These are phyloP conservation scores for Penicillium nucicola DNA, from an alignment of 495 filamentous ascomycete genomes.

Conservation along the genomic window DNA sequence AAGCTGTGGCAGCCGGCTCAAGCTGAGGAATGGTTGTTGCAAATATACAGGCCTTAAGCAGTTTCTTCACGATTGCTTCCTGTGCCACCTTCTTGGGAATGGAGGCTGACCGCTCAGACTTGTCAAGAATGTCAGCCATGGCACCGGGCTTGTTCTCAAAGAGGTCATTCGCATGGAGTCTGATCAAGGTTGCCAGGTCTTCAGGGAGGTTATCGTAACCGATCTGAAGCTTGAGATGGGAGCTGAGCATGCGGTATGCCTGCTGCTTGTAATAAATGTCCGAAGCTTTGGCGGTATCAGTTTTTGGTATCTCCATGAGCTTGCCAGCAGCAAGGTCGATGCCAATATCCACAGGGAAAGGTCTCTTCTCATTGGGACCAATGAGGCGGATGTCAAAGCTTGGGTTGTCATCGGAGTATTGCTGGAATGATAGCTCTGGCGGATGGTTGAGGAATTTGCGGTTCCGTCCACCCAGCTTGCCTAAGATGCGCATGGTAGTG, in stretches of 20 bases:
- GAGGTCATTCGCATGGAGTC: slow-evolving; percentile 85
- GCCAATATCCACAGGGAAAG: slow-evolving; percentile 81
- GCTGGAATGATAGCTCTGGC: slow-evolving; percentile 71
- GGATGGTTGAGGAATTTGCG: slow-evolving; percentile 90
- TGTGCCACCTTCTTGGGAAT: slow-evolving; percentile 82
- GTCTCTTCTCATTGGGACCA: slow-evolving; percentile 79
- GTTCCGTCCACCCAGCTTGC: slow-evolving; percentile 94
- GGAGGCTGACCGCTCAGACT: slow-evolving; percentile 74
- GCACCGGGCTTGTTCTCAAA: slow-evolving; percentile 63
- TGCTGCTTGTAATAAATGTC: slow-evolving; percentile 91
- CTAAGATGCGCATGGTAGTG: slow-evolving; percentile 96
- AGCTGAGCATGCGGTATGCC: slow-evolving; percentile 77
- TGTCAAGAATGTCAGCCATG: slow-evolving; percentile 56
- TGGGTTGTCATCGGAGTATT: slow-evolving; percentile 79
- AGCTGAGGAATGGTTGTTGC: slow-evolving; percentile 80
- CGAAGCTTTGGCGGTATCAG: slow-evolving; percentile 61
- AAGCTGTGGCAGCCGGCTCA: slow-evolving; percentile 62
- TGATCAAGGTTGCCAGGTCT: slow-evolving; percentile 77
- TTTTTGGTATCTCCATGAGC: slow-evolving; percentile 72
- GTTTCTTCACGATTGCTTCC: slow-evolving; percentile 74
- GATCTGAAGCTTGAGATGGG: slow-evolving; percentile 85
- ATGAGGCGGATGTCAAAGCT: slow-evolving; percentile 87
- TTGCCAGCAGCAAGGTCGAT: slow-evolving; percentile 86
- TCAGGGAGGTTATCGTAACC: slow-evolving; percentile 86
- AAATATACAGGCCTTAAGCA: slow-evolving; percentile 85